A percentile compares a stretch with the other conserved stretches of the same genome.
Conservation (phyloP, 2,329 filamentous ascomycete genomes). For the Pseudocercospora vitis region DNA sequence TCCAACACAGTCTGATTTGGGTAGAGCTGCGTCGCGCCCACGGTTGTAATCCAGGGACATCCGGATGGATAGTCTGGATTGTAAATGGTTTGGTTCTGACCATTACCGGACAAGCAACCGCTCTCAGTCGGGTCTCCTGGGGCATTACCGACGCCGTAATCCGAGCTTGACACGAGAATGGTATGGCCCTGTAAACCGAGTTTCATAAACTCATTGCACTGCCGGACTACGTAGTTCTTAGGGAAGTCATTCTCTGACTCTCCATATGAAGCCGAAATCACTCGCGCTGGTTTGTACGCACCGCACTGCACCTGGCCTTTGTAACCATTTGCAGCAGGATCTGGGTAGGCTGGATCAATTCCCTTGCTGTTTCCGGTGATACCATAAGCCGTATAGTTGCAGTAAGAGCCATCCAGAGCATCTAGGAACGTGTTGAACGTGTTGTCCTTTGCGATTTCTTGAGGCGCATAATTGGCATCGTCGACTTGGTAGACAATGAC, state of each 20-base stretch:
- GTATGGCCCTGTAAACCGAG: slow-evolving; percentile 48
- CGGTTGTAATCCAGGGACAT: slow-evolving; percentile 39
- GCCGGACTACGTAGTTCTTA: slow-evolving; percentile 50
- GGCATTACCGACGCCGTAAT: slow-evolving; percentile 40
- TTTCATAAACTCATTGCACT: slow-evolving; percentile 46
- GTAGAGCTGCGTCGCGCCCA: slow-evolving; percentile 43
- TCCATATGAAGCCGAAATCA: slow-evolving; percentile 58
- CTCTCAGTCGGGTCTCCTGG: neutral
- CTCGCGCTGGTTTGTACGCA: slow-evolving; percentile 53
- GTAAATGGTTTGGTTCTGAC: slow-evolving; percentile 20
- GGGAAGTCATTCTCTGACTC: slow-evolving; percentile 55
- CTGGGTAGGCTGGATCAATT: slow-evolving; percentile 43
- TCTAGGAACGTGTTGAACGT: slow-evolving; percentile 5
- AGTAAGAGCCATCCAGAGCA: slow-evolving; percentile 25
- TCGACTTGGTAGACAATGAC: slow-evolving; percentile 27
- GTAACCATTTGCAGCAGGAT: slow-evolving; percentile 50
- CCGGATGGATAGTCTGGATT: slow-evolving; percentile 11
- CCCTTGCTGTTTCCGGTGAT: slow-evolving; percentile 43
- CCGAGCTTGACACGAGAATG: slow-evolving; percentile 41
- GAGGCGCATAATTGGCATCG: slow-evolving; percentile 35
- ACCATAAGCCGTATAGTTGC: slow-evolving; percentile 49
- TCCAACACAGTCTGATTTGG: slow-evolving; percentile 33
- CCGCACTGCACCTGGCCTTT: slow-evolving; percentile 49
- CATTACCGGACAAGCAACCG: slow-evolving; percentile 10
- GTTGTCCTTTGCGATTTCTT: slow-evolving; percentile 22